Evolutionary conservation across 2,329 filamentous ascomycete species (phyloP).

Genomic region (Huntiella decipiens): DNA sequence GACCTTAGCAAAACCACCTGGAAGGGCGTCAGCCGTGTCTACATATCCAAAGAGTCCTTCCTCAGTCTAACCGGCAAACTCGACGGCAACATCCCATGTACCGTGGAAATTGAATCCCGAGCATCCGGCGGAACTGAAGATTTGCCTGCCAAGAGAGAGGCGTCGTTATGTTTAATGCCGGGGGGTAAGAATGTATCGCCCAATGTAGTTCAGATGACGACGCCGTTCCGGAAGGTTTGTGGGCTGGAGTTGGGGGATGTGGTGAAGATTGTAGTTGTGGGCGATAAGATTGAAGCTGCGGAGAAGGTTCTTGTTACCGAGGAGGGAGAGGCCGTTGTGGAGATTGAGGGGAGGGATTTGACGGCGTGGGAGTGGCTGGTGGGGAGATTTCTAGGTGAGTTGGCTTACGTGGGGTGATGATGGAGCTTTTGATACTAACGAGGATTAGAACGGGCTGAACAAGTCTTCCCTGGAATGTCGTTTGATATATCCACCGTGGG

Average conservation of each 20-base stretch:
- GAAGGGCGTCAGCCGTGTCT: conserved; percentile 26
- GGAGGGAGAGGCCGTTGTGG: conserved; percentile 20
- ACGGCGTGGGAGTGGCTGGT: conserved; percentile 21
- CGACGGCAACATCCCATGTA: conserved; percentile 25
- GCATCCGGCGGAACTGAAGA: conserved; percentile 8
- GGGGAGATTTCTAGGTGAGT: conserved; percentile 18
- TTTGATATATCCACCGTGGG: conserved; percentile 37
- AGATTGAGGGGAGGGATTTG: conserved; percentile 14
- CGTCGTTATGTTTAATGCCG: conserved; percentile 30
- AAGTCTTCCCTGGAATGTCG: conserved; percentile 49
- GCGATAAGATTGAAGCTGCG: conserved; percentile 30
- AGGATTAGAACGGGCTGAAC: conserved; percentile 38
- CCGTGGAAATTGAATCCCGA: conserved; percentile 17
- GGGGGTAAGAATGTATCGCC: conserved; percentile 42
- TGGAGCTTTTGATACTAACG: conserved; percentile 1
- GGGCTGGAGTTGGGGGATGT: conserved; percentile 54
- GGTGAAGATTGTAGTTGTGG: conserved; percentile 33
- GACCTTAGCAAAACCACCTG: conserved; percentile 22
- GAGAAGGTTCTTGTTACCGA: conserved; percentile 42
- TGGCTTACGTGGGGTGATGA: neutral
- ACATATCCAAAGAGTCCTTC: conserved; percentile 28
- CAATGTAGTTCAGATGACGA: conserved; percentile 52
- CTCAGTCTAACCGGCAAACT: conserved; percentile 25
- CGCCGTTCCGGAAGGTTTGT: conserved; percentile 52
- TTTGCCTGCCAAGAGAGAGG: conserved; percentile 21